Conservation (phyloP, 2,329 filamentous ascomycete species). For the Colletotrichum horii region DNA sequence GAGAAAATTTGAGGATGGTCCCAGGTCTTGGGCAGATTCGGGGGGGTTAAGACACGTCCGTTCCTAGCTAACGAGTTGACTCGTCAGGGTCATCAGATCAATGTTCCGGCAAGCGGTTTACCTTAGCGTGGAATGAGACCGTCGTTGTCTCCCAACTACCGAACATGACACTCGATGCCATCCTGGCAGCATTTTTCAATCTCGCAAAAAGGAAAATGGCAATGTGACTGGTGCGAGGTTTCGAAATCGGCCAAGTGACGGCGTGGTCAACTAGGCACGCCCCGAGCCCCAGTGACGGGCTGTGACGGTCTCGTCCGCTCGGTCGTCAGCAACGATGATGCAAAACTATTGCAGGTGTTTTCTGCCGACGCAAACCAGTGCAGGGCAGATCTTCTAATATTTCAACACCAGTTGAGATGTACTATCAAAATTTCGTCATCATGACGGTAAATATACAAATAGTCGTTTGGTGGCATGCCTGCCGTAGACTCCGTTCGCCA, state of each 20-base stretch:
- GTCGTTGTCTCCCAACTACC: not conserved
- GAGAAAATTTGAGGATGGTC: not conserved
- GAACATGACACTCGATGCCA: not conserved
- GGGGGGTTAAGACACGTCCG: not conserved
- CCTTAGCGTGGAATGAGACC: not conserved
- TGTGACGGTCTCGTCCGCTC: not conserved
- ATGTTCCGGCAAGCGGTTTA: not conserved
- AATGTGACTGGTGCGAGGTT: not conserved
- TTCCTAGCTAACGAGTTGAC: not conserved
- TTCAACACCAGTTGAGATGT: not conserved
- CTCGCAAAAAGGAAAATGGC: not conserved
- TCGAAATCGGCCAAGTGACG: not conserved
- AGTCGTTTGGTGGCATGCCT: not conserved
- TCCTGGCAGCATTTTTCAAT: not conserved
- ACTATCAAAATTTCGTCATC: not conserved
- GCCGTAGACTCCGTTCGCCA: not conserved
- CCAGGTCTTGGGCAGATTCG: not conserved
- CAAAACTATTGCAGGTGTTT: not conserved
- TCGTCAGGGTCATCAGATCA: slow-evolving; percentile 1
- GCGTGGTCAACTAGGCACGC: not conserved
- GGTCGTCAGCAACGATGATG: not conserved
- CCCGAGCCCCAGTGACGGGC: not conserved
- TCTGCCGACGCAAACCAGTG: not conserved
- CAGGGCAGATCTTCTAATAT: not conserved
- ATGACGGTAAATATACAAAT: not conserved